These are phyloP conservation scores for Lathyrus tuberosus DNA, from an alignment of 306 rosid species.

Conservation along the genomic window DNA sequence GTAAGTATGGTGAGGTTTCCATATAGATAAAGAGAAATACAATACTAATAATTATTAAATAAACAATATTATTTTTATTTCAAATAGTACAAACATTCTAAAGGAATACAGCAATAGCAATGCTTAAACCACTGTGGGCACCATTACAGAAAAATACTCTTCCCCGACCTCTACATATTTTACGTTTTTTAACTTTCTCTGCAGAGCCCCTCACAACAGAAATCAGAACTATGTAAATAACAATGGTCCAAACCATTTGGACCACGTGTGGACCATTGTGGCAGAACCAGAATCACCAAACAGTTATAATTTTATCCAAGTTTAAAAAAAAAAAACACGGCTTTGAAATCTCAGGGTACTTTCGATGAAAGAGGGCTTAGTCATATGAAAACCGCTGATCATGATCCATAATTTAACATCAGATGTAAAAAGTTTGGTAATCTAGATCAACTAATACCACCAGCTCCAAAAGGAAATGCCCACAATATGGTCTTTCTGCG, in stretches of 20 bases:
- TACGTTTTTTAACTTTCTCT: slow-evolving; percentile 11
- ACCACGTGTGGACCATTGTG: slow-evolving; percentile 20
- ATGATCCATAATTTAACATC: slow-evolving; percentile 12
- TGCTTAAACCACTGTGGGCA: background rate
- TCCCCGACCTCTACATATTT: slow-evolving; percentile 7
- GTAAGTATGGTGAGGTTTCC: slow-evolving; percentile 6
- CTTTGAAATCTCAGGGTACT: slow-evolving; percentile 15
- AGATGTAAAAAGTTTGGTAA: slow-evolving; percentile 4
- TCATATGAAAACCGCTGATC: background rate
- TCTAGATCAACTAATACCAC: slow-evolving; percentile 21
- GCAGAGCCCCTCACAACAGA: slow-evolving; percentile 16
- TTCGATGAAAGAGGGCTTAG: background rate
- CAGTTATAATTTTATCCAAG: background rate
- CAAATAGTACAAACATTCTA: slow-evolving; percentile 11
- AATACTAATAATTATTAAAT: background rate
- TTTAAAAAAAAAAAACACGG: background rate
- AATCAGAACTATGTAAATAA: slow-evolving; percentile 21
- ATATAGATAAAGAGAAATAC: slow-evolving; percentile 8
- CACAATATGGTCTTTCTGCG: background rate
- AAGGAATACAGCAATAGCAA: slow-evolving; percentile 16
- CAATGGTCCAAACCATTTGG: slow-evolving; percentile 25
- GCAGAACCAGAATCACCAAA: slow-evolving; percentile 28
- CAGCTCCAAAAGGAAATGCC: background rate
- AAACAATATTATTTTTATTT: slow-evolving; percentile 13
- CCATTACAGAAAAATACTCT: slow-evolving; percentile 7